Base-by-base conservation (phyloP, 2,329 filamentous ascomycete species). In the Penicillium sp. region DNA sequence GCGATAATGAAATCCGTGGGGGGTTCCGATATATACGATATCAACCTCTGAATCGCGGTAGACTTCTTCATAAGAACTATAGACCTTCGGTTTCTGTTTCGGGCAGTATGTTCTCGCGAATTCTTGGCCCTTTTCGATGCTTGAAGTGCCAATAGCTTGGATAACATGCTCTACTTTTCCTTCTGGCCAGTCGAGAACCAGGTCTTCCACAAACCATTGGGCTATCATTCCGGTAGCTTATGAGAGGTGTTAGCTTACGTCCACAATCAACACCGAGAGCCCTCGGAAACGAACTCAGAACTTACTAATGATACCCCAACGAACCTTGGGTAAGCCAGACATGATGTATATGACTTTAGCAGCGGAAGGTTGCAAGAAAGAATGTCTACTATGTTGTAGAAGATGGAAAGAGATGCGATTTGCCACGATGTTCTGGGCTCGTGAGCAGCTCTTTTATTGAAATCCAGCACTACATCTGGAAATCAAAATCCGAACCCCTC, bases 1-100 rank as follows among this genome's bases (percentile, higher is more conserved):
- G 51, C 76, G 71, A n/a, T 61, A 64, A 34, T 72, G 69, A 22
- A 63, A 56, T 1, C 53, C 60, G 45, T 71, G 69, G 2, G 65
- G 64, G 6, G 79, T 66, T 9, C 75, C 72, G 45, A 79, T 74
- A 60, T 79, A 79, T 39, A 80, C 72, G 17, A 70, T 72, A 34
- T 77, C 71, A 43, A 80, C 72, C 3, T 59, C 48, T 1, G 53
- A 22, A 39, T 64, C 59, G 3, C 49, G 17, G 19, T 54, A 56
- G 9, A 56, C 39, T 15, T 47, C 46, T 6, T 44, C 28, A 31
- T 56, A 51, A 9, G 41, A 43, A 10, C 37, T 40, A 28, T 57
- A 57, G 12, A 46, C 28, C 13, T 12, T 22, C 9, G 35, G 44
- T 2, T 4, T 39, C 22, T 46, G 35, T 19, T n/a, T 31, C 22